Evolutionary conservation across 2,329 filamentous ascomycete genomes (phyloP), one percentile per base, ranked within the genome.

Genomic region (Neofusicoccum umdonicola): DNA sequence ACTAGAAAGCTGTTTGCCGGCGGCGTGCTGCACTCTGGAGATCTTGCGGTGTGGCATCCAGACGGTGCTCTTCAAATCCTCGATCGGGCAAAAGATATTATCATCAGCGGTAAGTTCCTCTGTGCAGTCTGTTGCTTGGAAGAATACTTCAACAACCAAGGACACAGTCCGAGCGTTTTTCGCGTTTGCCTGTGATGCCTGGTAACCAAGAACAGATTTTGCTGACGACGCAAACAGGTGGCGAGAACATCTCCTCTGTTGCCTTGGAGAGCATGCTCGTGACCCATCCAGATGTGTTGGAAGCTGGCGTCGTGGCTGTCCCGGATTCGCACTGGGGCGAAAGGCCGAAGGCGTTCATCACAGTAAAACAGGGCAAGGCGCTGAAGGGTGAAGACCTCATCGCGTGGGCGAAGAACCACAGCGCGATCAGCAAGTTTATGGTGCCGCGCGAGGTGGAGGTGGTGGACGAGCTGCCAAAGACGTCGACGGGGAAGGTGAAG

Each of bases 21-120:
- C 6, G 93, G 93, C 3, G 92, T 89, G 19, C 80, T 93, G 71
- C 95, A 97, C 78, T 94, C 90, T 15, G 95, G 95, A 0, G 95
- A 99, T 76, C 78, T 99, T 56, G 95, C 95, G 0, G 93, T 98
- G 0, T 93, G 91, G 90, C 92, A 97, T 79, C 85, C 90, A 0
- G 95, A 98, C 74, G 93, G 94, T 1, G 90, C 91, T 65, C 89
- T 93, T 50, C 92, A 98, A 81, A 97, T 99, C 68, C 82, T 96
- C 65, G 95, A 99, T 78, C 86, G 95, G 19, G 91, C 92, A 13
- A 99, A 99, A 81, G 95, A 99, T 74, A 97, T 99, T 62, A 99
- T 99, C 72, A 99, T 99, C 68, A 96, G 91, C 62, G 91, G 91
- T 91, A 81, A 70, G 84, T 76, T 57, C 6, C 27, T 12, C 47